These are phyloP conservation scores for Actinidia polygama DNA, from an alignment of 179 eudicot genomes.

Conservation along the genomic window DNA sequence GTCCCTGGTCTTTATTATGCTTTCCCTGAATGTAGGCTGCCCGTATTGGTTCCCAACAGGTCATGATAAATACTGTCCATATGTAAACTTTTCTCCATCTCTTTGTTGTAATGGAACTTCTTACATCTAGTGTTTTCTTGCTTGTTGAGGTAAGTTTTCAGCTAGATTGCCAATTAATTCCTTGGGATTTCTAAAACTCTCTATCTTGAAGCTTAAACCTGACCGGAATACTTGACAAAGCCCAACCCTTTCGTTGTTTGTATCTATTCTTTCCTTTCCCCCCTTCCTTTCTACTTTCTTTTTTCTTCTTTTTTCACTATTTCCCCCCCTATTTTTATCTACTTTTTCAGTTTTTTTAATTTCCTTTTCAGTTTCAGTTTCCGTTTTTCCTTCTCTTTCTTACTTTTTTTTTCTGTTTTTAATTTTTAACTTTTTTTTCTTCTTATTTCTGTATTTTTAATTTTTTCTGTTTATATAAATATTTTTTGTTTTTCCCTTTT, in stretches of 20 bases:
- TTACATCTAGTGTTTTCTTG: neutral
- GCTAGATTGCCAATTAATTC: neutral
- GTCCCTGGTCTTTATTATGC: neutral
- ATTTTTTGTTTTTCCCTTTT: no score
- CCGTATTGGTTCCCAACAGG: neutral
- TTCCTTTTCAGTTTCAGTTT: no score
- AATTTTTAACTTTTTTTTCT: no score
- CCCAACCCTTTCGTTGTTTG: conserved; percentile 14
- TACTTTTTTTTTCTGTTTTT: no score
- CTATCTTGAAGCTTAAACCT: neutral
- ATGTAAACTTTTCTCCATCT: neutral
- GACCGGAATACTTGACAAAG: neutral
- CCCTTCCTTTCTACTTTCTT: no score
- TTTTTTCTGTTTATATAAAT: no score
- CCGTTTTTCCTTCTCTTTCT: no score
- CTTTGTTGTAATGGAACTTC: neutral
- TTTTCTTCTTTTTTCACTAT: no score
- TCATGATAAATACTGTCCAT: neutral
- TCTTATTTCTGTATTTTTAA: no score
- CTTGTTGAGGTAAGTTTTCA: neutral
- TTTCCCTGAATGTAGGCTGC: neutral
- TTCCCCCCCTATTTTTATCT: no score
- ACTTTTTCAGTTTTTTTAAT: no score
- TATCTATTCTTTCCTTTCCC: no score
- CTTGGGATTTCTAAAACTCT: neutral